phyloP scores from a whole-genome alignment of 2,329 filamentous ascomycete species.

The Berkeleyomyces basicola region DNA sequence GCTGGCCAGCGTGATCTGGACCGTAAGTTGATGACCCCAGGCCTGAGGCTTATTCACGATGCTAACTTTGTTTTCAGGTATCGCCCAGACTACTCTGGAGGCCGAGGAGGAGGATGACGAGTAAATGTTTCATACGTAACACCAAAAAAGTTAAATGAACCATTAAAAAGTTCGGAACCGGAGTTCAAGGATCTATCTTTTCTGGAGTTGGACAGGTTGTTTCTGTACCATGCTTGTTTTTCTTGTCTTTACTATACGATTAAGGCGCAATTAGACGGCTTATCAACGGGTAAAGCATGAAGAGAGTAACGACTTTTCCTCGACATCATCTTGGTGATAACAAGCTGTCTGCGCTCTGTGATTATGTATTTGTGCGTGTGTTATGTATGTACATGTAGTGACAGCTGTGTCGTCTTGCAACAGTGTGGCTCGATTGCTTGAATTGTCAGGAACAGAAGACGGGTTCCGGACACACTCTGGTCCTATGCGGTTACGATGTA shows the following conservation, averaged over 20 bases:
- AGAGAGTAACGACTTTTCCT: background rate
- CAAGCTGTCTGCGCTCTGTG: background rate
- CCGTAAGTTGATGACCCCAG: conserved; percentile 31
- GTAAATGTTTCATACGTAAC: conserved; percentile 27
- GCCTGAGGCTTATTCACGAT: background rate
- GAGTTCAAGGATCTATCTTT: conserved; percentile 7
- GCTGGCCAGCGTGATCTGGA: conserved; percentile 98
- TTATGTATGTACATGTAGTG: background rate
- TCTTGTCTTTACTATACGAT: conserved; percentile 1
- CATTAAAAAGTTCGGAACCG: conserved; percentile 7
- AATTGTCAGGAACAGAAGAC: too few relatives aligned
- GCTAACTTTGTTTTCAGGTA: conserved; percentile 29
- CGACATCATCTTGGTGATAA: background rate
- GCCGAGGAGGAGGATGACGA: conserved; percentile 54
- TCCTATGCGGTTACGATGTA: too few relatives aligned
- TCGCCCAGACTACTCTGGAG: conserved; percentile 65
- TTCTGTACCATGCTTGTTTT: conserved; percentile 2
- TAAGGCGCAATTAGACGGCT: background rate
- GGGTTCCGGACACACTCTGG: too few relatives aligned
- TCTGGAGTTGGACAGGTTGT: conserved; percentile 3
- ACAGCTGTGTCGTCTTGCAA: too few relatives aligned
- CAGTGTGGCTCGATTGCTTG: too few relatives aligned
- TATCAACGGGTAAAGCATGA: background rate
- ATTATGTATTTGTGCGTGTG: background rate
- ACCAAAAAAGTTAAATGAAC: conserved; percentile 12